Evolutionary conservation across 257 asterid genomes (phyloP).

Genomic region (Solanum pennellii): DNA sequence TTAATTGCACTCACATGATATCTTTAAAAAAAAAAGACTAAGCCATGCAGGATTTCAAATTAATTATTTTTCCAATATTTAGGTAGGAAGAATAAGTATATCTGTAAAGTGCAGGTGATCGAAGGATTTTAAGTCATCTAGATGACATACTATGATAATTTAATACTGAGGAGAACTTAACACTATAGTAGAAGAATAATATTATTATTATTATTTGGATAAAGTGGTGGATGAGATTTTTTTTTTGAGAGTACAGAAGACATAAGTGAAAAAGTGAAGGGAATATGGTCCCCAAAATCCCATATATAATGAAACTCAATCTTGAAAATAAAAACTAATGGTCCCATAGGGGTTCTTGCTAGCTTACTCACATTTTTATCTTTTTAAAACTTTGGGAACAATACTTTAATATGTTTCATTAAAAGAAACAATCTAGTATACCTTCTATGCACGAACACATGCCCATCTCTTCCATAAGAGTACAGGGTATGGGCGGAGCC

Average conservation of each 20-base stretch:
- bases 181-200: not conserved
- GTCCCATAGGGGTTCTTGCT: conserved; percentile 1
- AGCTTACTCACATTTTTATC: not conserved
- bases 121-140: not conserved
- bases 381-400: not conserved
- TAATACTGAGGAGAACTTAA: not conserved
- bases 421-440: conserved; percentile 43
- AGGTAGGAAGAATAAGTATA: not conserved
- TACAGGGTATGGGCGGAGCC: not conserved
- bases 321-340: not conserved
- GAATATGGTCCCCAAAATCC: conserved; percentile 13
- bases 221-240: not conserved
- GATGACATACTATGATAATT: not conserved
- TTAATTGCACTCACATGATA: not conserved
- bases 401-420: conserved; percentile 42
- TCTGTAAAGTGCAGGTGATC: not conserved
- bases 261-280: not conserved
- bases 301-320: not conserved
- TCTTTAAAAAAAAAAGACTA: not conserved
- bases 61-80: not conserved
- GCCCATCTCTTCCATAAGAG: not conserved
- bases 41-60: not conserved
- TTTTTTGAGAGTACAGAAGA: not conserved
- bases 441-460: not conserved
- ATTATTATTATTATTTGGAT: not conserved